Percentiles rank a stretch among this genome's conserved stretches.
phyloP scores from a whole-genome alignment of 2,329 filamentous ascomycete genomes.

The Epichloe coenophiala region DNA sequence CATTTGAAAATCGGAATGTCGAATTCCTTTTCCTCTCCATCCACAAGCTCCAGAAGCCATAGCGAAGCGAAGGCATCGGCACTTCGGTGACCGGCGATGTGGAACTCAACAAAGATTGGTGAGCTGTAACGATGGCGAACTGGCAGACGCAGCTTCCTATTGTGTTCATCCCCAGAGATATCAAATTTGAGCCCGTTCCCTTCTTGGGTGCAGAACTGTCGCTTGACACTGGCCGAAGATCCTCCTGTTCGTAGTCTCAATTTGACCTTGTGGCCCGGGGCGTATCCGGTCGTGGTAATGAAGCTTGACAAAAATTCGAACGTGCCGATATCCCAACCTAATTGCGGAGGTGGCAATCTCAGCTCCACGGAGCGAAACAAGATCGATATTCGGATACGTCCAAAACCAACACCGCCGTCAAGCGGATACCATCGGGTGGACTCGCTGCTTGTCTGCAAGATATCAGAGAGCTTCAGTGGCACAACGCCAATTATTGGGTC shows the following conservation, averaged over 20 bases:
- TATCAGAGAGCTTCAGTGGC: slow-evolving; percentile 72
- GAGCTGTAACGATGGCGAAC: slow-evolving; percentile 85
- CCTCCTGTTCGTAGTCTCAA: slow-evolving; percentile 74
- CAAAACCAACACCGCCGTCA: slow-evolving; percentile 86
- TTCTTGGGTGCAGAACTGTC: slow-evolving; percentile 47
- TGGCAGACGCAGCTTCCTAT: slow-evolving; percentile 53
- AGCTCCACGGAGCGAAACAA: slow-evolving; percentile 86
- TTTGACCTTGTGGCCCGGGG: slow-evolving; percentile 54
- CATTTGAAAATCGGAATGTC: slow-evolving; percentile 89
- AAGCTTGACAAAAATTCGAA: slow-evolving; percentile 71
- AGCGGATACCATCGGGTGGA: slow-evolving; percentile 90
- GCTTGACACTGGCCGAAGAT: slow-evolving; percentile 56
- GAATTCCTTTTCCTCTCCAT: slow-evolving; percentile 64
- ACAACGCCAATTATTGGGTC: slow-evolving; percentile 91
- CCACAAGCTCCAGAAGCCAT: slow-evolving; percentile 76
- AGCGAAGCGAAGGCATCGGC: slow-evolving; percentile 65
- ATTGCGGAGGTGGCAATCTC: slow-evolving; percentile 65
- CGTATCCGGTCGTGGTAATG: slow-evolving; percentile 52
- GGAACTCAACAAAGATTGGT: slow-evolving; percentile 80
- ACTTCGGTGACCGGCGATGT: slow-evolving; percentile 52
- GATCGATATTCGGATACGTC: slow-evolving; percentile 74
- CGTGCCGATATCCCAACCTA: slow-evolving; percentile 91
- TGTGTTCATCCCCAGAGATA: slow-evolving; percentile 28
- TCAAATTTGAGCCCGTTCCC: slow-evolving; percentile 38
- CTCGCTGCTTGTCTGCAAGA: slow-evolving; percentile 80